These are phyloP conservation scores for Backusella westeae DNA, from an alignment of 192 early-diverging fungal species.

Conservation along the genomic window DNA sequence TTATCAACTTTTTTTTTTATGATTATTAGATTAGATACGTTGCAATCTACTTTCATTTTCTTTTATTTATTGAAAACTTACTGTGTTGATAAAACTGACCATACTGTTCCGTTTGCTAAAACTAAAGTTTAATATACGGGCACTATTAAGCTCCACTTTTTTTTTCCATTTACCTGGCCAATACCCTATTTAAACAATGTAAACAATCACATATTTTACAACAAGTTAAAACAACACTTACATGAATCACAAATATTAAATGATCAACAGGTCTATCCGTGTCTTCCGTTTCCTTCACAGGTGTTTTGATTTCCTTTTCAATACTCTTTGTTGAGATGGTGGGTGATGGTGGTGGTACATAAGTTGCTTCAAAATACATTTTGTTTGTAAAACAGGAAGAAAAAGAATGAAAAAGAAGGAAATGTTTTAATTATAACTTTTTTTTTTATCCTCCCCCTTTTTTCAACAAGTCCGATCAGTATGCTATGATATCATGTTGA, in stretches of 20 bases:
- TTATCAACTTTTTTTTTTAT: constrained; percentile 23
- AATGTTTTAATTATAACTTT: background rate
- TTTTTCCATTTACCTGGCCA: constrained; percentile 26
- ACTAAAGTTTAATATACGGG: background rate
- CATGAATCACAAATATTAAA: constrained; percentile 40
- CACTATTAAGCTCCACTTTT: background rate
- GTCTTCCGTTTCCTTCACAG: background rate
- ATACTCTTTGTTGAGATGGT: background rate
- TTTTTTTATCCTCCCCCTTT: background rate
- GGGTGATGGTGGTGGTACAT: constrained; percentile 27
- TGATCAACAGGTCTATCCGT: constrained; percentile 31
- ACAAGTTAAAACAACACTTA: background rate
- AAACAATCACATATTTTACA: background rate
- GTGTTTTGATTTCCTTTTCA: background rate
- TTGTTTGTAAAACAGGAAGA: background rate
- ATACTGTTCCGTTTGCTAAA: constrained; percentile 42
- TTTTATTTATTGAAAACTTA: constrained; percentile 9
- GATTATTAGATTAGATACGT: background rate
- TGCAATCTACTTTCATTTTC: too few relatives aligned
- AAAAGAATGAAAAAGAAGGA: background rate
- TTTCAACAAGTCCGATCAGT: background rate
- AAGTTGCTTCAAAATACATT: constrained; percentile 36
- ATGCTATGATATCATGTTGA: background rate
- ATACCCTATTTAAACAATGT: constrained; percentile 24
- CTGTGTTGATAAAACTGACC: constrained; percentile 42